Evolutionary conservation across 805 yeast genomes (phyloP).

Genomic region (Teunomyces gatunensis): DNA sequence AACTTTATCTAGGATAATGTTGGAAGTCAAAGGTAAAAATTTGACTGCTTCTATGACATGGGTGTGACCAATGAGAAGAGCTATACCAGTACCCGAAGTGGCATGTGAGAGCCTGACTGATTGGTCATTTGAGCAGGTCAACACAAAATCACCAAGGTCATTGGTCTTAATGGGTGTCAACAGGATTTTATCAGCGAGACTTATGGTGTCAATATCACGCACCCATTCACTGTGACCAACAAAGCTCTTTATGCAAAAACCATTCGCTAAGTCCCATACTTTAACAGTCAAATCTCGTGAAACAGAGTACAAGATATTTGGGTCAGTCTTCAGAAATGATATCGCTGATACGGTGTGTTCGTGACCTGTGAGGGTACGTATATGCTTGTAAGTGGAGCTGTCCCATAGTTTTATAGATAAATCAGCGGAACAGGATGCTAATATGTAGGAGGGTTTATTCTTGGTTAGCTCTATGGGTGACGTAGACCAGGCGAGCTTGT

Average conservation of each 20-base stretch:
- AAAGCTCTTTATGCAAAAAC: constrained; percentile 64
- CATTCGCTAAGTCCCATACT: constrained; percentile 66
- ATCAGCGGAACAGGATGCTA: constrained; percentile 55
- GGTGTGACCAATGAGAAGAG: constrained; percentile 69
- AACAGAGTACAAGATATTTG: constrained; percentile 52
- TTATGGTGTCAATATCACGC: constrained; percentile 51
- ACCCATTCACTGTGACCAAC: constrained; percentile 91
- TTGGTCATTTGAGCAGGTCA: constrained; percentile 80
- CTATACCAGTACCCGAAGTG: constrained; percentile 63
- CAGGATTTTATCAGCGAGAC: constrained; percentile 15
- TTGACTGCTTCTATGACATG: constrained; percentile 78
- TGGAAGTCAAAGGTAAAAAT: constrained; percentile 58
- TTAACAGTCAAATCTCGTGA: constrained; percentile 63
- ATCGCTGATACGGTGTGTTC: constrained; percentile 79
- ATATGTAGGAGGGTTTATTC: constrained; percentile 19
- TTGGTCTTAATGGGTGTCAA: constrained; percentile 15
- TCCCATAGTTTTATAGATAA: constrained; percentile 71
- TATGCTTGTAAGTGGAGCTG: constrained; percentile 46
- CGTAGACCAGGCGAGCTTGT: constrained; percentile 52
- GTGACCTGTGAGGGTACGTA: constrained; percentile 75
- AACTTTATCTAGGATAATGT: constrained; percentile 47
- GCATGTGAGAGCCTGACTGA: constrained; percentile 66
- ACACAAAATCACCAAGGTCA: constrained; percentile 52
- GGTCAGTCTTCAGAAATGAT: constrained; percentile 46
- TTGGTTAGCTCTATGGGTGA: constrained; percentile 28